phyloP scores from a whole-genome alignment of 2,329 filamentous ascomycete species.

The Neurospora sp. region DNA sequence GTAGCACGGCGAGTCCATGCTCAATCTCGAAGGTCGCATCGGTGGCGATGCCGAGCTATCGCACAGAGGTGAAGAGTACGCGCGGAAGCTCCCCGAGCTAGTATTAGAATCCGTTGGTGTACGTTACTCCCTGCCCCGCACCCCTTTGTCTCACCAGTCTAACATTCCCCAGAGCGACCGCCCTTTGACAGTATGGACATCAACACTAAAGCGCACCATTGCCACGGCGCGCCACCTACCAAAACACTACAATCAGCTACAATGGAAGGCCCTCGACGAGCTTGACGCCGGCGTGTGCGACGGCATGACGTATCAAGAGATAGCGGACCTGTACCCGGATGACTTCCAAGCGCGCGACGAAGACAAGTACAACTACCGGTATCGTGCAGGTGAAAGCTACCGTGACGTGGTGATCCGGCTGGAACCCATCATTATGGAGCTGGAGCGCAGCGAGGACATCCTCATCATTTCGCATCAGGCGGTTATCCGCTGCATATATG shows the following conservation, averaged over 20 bases:
- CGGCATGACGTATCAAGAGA: slow-evolving; percentile 90
- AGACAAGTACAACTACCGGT: slow-evolving; percentile 99
- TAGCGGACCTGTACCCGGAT: slow-evolving; percentile 81
- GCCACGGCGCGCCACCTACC: slow-evolving; percentile 80
- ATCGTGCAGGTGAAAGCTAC: slow-evolving; percentile 90
- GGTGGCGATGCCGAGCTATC: slow-evolving; percentile 87
- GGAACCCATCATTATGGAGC: slow-evolving; percentile 98
- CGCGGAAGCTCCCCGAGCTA: slow-evolving; percentile 71
- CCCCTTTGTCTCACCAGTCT: slow-evolving; percentile 5
- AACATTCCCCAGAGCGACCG: slow-evolving; percentile 42
- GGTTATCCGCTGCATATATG: slow-evolving; percentile 92
- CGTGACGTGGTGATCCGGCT: slow-evolving; percentile 95
- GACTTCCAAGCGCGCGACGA: slow-evolving; percentile 94
- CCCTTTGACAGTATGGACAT: slow-evolving; percentile 53
- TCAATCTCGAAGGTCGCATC: slow-evolving; percentile 83
- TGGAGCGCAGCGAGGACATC: slow-evolving; percentile 92
- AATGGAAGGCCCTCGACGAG: slow-evolving; percentile 98
- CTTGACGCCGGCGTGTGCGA: slow-evolving; percentile 95
- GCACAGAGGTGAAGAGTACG: slow-evolving; percentile 77
- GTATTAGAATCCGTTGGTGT: slow-evolving; percentile 81
- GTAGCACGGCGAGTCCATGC: slow-evolving; percentile 88
- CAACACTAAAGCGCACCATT: slow-evolving; percentile 68
- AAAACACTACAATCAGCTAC: slow-evolving; percentile 77
- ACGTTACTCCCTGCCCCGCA: slow-evolving; percentile 24
- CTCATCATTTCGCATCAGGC: slow-evolving; percentile 97